Percentiles rank a stretch among this genome's conserved stretches.
Evolutionary conservation across 192 early-diverging fungal genomes (phyloP).

Genomic region (Blastocladiella britannica): DNA sequence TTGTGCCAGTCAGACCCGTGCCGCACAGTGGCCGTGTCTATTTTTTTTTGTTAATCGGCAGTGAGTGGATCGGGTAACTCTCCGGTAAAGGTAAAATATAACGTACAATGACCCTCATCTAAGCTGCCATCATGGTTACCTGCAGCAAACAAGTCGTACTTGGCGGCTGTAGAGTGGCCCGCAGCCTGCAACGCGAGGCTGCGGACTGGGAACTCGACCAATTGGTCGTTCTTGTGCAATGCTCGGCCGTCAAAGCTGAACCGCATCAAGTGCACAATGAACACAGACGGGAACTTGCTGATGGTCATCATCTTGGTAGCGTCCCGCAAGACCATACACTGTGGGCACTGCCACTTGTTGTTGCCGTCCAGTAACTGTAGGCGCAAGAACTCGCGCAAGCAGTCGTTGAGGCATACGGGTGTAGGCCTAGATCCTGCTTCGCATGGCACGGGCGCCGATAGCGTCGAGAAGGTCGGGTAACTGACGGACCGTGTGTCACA

Average conservation of each 20-base stretch:
- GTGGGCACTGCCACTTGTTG: slow-evolving; percentile 72
- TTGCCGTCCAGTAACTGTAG: slow-evolving; percentile 74
- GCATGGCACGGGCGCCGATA: slow-evolving; percentile 76
- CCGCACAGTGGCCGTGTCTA: background rate
- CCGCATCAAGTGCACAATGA: slow-evolving; percentile 83
- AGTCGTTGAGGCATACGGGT: slow-evolving; percentile 60
- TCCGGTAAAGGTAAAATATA: background rate
- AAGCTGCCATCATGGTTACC: background rate
- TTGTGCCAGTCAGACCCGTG: background rate
- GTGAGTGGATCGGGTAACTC: background rate
- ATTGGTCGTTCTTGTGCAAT: slow-evolving; percentile 70
- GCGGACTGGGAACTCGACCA: slow-evolving; percentile 60
- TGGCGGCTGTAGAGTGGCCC: background rate
- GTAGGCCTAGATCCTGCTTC: slow-evolving; percentile 16
- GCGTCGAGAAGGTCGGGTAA: slow-evolving; percentile 76
- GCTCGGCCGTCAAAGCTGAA: slow-evolving; percentile 85
- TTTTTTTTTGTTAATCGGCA: too few species aligned
- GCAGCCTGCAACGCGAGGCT: background rate
- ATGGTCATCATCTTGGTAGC: slow-evolving; percentile 61
- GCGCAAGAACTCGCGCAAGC: slow-evolving; percentile 65
- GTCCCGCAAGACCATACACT: slow-evolving; percentile 47
- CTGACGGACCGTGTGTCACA: slow-evolving; percentile 63
- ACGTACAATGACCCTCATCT: background rate
- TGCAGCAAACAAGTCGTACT: background rate
- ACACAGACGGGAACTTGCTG: slow-evolving; percentile 58